These are phyloP conservation scores for Tardiomyces blankii DNA, from an alignment of 1,139 yeast species.

Conservation along the genomic window DNA sequence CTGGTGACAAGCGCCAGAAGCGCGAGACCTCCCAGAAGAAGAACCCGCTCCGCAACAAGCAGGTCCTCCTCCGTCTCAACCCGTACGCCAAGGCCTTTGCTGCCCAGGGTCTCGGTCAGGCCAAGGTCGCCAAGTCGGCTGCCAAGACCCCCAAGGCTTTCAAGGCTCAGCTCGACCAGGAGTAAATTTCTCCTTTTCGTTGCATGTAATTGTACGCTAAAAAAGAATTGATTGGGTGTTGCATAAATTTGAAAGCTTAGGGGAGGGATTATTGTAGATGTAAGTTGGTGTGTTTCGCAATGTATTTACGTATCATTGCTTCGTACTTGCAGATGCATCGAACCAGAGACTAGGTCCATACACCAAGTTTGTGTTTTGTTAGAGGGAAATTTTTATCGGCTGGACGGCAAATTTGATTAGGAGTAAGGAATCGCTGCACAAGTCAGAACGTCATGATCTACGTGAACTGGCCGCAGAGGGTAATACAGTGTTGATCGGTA, in stretches of 20 bases:
- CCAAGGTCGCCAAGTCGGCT: conserved; percentile 57
- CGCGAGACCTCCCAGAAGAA: conserved; percentile 94
- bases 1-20: conserved; percentile 91
- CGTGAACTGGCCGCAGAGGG: too few species aligned
- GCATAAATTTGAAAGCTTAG: not conserved
- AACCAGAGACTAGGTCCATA: too few species aligned
- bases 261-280: not conserved
- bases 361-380: too few species aligned
- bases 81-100: conserved; percentile 98
- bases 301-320: too few species aligned
- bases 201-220: not conserved
- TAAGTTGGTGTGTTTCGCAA: not conserved
- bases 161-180: conserved; percentile 1
- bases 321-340: too few species aligned
- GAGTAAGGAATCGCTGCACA: too few species aligned
- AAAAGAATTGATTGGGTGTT: not conserved
- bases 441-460: too few species aligned
- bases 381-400: too few species aligned
- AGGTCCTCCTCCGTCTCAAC: conserved; percentile 95
- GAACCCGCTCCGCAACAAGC: conserved; percentile 99
- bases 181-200: not conserved
- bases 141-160: conserved; percentile 18
- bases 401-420: too few species aligned
- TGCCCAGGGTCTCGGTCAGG: conserved; percentile 82
- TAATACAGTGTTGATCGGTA: too few species aligned